Conservation (phyloP, 2,329 filamentous ascomycete species). For the Diaporthe aspalathi region DNA sequence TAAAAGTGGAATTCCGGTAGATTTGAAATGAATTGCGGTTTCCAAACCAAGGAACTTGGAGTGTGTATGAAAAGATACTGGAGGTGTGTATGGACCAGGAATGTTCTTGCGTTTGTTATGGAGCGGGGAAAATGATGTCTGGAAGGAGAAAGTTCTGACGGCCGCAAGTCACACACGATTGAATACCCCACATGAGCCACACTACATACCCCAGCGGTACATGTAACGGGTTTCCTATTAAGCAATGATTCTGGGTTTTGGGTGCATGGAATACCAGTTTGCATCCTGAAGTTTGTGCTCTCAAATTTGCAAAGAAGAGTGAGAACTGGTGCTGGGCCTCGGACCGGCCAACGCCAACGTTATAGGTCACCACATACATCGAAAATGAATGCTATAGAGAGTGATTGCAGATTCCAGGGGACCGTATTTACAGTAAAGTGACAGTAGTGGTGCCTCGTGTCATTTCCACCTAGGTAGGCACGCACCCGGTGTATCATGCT, state of each 20-base stretch:
- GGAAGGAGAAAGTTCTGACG: background rate
- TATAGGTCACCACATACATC: background rate
- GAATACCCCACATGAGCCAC: constrained; percentile 16
- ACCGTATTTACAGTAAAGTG: no score
- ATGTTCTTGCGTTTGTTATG: background rate
- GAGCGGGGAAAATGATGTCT: constrained; percentile 1
- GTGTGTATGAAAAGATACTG: background rate
- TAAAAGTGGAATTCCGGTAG: rapidly evolving
- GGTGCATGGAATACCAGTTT: background rate
- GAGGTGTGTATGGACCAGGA: background rate
- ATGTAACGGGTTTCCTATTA: background rate
- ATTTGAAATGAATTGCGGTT: background rate
- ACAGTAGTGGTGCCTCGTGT: no score
- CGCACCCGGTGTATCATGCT: no score
- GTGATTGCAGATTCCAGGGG: no score
- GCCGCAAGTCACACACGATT: background rate
- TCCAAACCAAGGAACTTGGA: background rate
- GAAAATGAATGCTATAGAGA: no score
- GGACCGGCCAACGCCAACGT: background rate
- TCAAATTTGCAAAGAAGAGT: background rate
- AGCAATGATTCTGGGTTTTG: background rate
- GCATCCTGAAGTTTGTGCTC: background rate
- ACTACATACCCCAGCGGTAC: background rate
- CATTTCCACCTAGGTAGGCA: no score
- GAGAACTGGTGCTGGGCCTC: background rate